Percentiles rank a stretch among this genome's conserved stretches.
Conservation (phyloP, 768 basidiomycete genomes). For the Galerina marginata region DNA sequence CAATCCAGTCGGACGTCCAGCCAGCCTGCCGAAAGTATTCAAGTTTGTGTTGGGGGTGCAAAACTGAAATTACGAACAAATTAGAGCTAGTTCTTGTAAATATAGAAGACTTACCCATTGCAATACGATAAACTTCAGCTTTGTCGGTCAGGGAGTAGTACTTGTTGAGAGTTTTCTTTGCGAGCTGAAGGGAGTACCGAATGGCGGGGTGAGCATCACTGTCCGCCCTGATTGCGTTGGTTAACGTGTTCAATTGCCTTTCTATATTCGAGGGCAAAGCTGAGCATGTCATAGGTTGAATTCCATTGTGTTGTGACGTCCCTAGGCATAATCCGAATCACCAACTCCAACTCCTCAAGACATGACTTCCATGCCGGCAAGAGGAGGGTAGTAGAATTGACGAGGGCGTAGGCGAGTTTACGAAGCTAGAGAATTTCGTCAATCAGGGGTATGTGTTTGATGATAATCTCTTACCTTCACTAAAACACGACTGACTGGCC, state of each 20-base stretch:
- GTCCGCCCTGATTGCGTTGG: neutral
- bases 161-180: conserved; percentile 31
- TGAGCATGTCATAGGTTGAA: conserved; percentile 40
- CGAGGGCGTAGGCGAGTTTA: neutral
- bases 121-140: conserved; percentile 36
- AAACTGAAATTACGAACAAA: neutral
- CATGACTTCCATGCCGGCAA: neutral
- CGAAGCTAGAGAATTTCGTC: neutral
- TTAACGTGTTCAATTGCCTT: conserved; percentile 27
- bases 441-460: no score
- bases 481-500: no score
- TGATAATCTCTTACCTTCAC: no score
- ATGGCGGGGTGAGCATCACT: conserved; percentile 18
- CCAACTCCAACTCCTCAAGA: conserved; percentile 3
- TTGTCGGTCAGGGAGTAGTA: conserved; percentile 35
- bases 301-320: conserved; percentile 45
- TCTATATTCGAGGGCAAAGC: conserved; percentile 30
- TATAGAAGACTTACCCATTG: conserved; percentile 36
- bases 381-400: neutral
- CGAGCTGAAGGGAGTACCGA: conserved; percentile 20
- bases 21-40: no score
- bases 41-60: no score
- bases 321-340: conserved; percentile 32
- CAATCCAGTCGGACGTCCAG: no score
- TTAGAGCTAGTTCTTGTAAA: neutral